Base-by-base conservation (phyloP, 148 eudicot species). In the Rhododendron mucronatum region DNA sequence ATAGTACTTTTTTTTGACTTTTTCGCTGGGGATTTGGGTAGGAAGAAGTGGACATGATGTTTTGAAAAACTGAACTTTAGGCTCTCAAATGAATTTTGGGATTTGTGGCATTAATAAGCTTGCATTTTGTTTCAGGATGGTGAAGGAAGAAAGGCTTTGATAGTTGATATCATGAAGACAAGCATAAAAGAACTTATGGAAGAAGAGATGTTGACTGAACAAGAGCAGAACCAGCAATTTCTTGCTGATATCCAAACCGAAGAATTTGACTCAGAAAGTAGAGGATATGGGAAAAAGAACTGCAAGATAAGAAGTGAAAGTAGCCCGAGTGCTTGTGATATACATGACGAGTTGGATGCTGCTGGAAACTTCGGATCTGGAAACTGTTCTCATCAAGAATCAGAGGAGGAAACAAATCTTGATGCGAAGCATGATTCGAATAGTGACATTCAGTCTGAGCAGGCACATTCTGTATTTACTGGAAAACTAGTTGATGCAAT, bases 121-220 rank as follows among this genome's bases (percentile, higher is more conserved):
- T 74, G 48, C 57, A 91, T 78, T 90, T 93, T 95, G 95, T 73
- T 86, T 80, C 85, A 85, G 37, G 96, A 91, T 83, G 86, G 78
- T 80, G 88, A 84, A 80, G 92, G 89, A 85, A 84, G 84, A 85
- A 93, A 89, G n/a, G 81, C 84, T 75, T 74, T 83, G 57, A 80
- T 45, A 33, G 78, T 87, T 81, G 93, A 93, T 87, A 47, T 44
- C 74, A 77, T 85, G n/a, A 93, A 92, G 87, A 87, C 91, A 85
- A 94, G 98, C 87, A 96, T 97, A 74, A 95, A 95, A 91, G 94
- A 93, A 85, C 93, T 97, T 51, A 94, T 97, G 98, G 96, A 91
- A 86, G 98, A 93, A 89, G 99, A 95, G 86, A 97, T 95, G 98
- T 78, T 86, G 81, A 87, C 88, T n/a, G 98, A 92, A 86, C 86